These are phyloP conservation scores for Colletotrichum melonis DNA, from an alignment of 2,329 filamentous ascomycete genomes.

Conservation along the genomic window DNA sequence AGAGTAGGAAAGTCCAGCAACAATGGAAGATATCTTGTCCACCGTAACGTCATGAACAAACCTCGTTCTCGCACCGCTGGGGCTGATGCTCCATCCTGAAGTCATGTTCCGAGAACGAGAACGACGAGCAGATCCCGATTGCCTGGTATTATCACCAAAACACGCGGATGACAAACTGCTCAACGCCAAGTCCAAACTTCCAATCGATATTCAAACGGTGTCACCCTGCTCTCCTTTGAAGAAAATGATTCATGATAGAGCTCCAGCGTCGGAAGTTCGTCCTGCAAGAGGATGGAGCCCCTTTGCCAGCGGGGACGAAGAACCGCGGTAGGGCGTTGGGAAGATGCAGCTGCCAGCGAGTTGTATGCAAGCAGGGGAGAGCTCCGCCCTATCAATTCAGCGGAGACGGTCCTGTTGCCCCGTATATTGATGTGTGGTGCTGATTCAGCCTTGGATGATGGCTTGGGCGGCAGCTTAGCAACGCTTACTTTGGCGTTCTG, in stretches of 20 bases:
- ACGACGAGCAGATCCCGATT: neutral
- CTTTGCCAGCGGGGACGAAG: too few relatives aligned
- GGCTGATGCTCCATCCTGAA: neutral
- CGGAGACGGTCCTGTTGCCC: neutral
- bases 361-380: neutral
- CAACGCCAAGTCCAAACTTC: neutral
- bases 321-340: neutral
- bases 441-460: constrained; percentile 29
- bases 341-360: neutral
- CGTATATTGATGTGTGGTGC: constrained; percentile 23
- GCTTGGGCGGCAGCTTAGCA: constrained; percentile 22
- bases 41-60: neutral
- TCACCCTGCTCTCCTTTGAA: neutral
- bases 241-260: neutral
- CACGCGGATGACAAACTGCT: neutral
- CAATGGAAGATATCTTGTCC: neutral
- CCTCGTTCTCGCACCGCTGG: neutral
- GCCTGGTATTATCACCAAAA: neutral
- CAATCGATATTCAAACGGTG: neutral
- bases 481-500: neutral
- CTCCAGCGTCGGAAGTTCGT: neutral
- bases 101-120: neutral
- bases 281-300: too few relatives aligned
- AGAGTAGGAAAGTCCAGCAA: neutral
- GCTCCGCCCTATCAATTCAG: constrained; percentile 15